These are phyloP conservation scores for Penium margaritaceum DNA, from an alignment of 139 green algal genomes.

Conservation along the genomic window DNA sequence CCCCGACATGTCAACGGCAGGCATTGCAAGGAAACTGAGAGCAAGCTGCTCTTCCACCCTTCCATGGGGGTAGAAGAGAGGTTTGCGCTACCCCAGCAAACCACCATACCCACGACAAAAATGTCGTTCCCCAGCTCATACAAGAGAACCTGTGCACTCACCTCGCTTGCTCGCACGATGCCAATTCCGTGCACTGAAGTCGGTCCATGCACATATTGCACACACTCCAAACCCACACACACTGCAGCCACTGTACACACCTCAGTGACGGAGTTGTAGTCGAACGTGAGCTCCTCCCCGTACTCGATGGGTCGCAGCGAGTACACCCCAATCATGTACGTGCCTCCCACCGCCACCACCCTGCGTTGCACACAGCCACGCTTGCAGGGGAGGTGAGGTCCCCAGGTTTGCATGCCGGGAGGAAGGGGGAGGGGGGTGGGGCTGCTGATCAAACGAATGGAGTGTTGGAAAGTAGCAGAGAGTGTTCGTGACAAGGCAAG, in stretches of 20 bases:
- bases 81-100: background rate
- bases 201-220: background rate
- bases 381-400: too few relatives aligned
- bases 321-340: conserved; percentile 47
- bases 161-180: background rate
- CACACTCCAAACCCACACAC: background rate
- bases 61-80: background rate
- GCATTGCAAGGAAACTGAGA: too few relatives aligned
- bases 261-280: conserved; percentile 48
- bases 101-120: background rate
- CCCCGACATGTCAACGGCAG: too few relatives aligned
- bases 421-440: too few relatives aligned
- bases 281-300: conserved; percentile 48
- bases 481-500: background rate
- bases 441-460: too few relatives aligned
- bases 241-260: background rate
- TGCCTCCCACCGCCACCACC: conserved; percentile 36
- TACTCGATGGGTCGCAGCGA: conserved; percentile 29
- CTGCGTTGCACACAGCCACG: too few relatives aligned
- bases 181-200: background rate
- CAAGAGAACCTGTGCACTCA: too few relatives aligned
- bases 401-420: too few relatives aligned
- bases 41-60: too few relatives aligned
- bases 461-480: background rate
- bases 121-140: too few relatives aligned